Evolutionary conservation across 75 land plant species (phyloP).

Genomic region (Selaginella tamariscina): DNA sequence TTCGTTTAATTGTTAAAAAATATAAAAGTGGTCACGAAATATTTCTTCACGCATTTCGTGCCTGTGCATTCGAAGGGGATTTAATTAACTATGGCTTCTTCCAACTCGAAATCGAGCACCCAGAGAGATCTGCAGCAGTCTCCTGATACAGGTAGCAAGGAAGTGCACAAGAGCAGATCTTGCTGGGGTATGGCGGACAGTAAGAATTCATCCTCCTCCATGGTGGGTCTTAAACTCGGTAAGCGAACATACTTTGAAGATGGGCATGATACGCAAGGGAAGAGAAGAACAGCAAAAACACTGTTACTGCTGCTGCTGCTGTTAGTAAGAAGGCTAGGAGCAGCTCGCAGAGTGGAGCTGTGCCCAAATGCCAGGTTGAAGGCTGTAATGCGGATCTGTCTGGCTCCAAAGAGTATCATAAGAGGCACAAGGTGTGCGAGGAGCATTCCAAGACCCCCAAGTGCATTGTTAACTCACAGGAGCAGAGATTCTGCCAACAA

Average conservation of each 20-base stretch:
- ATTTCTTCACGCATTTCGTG: too few species aligned
- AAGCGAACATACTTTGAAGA: constrained; percentile 8
- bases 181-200: not conserved
- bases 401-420: not conserved
- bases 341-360: not conserved
- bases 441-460: constrained; percentile 1
- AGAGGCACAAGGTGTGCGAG: constrained; percentile 1
- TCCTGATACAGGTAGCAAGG: not conserved
- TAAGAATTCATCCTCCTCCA: not conserved
- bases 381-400: constrained; percentile 10
- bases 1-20: too few species aligned
- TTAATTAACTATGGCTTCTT: too few species aligned
- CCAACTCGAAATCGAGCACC: too few species aligned
- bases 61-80: too few species aligned
- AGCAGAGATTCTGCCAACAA: constrained; percentile 14
- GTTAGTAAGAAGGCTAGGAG: not conserved
- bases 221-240: not conserved
- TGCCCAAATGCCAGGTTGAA: constrained; percentile 4
- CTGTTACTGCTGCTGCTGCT: not conserved
- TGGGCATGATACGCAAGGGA: not conserved
- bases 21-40: too few species aligned
- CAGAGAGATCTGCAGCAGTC: not conserved
- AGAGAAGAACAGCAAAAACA: not conserved
- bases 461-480: not conserved
- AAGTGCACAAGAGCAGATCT: not conserved